A percentile compares a stretch with the other conserved stretches of the same genome.
phyloP scores from a whole-genome alignment of 2,329 filamentous ascomycete species.

The Coniochaeta hoffmannii region DNA sequence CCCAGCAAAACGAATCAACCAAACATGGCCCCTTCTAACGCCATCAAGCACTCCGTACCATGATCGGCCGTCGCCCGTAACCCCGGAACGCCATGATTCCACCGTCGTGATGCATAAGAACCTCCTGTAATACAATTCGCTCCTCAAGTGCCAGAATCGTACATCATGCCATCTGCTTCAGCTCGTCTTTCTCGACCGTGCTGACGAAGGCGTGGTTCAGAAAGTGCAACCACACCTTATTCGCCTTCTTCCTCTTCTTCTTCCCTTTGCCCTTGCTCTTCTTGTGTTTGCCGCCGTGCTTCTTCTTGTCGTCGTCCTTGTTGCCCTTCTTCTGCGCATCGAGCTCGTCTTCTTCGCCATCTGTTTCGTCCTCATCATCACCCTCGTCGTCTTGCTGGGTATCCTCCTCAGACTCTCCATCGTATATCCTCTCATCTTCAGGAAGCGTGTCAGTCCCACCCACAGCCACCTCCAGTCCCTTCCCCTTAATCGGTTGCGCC shows the following conservation, averaged over 20 bases:
- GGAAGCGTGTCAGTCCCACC: not conserved
- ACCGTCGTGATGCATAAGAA: no score
- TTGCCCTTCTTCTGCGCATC: conserved; percentile 29
- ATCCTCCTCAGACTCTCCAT: conserved; percentile 6
- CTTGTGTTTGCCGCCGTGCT: conserved; percentile 30
- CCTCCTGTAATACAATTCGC: not conserved
- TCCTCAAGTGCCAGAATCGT: not conserved
- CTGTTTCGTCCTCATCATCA: conserved; percentile 5
- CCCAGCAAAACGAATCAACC: no score
- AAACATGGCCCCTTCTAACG: no score
- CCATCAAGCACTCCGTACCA: no score
- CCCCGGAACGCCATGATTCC: no score
- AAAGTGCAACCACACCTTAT: conserved; percentile 72
- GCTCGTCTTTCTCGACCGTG: conserved; percentile 58
- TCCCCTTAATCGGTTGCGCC: conserved; percentile 37
- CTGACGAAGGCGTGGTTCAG: conserved; percentile 72
- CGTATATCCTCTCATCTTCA: not conserved
- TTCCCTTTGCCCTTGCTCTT: conserved; percentile 42
- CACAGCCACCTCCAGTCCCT: not conserved
- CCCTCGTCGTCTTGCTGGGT: conserved; percentile 11
- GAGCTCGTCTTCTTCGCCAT: conserved; percentile 15
- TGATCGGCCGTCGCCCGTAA: no score
- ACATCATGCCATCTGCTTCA: conserved; percentile 33
- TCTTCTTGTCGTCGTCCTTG: conserved; percentile 36
- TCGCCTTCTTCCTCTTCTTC: conserved; percentile 47